A percentile compares a stretch with the other conserved stretches of the same genome.
These are phyloP conservation scores for Rhododendron ovatum DNA, from an alignment of 148 eudicot species.

Conservation along the genomic window DNA sequence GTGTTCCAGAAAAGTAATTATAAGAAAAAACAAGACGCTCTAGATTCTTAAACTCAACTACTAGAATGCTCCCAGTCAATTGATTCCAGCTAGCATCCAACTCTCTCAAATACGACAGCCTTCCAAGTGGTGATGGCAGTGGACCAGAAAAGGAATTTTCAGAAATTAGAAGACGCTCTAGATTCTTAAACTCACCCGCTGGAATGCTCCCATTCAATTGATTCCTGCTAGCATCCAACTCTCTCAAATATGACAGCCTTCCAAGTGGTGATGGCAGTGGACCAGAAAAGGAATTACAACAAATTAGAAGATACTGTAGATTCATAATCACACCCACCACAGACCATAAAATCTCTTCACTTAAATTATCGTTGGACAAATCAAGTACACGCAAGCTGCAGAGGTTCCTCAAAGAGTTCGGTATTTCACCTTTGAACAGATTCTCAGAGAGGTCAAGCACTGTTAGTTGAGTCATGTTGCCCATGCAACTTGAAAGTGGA, in stretches of 20 bases:
- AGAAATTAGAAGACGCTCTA: too few relatives aligned
- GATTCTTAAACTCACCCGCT: too few relatives aligned
- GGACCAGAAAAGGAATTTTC: too few relatives aligned
- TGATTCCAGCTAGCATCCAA: too few relatives aligned
- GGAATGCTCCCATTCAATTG: not conserved
- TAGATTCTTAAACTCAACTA: too few relatives aligned
- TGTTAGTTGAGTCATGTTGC: not conserved
- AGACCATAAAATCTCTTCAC: not conserved
- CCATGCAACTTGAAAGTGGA: not conserved
- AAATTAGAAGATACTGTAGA: not conserved
- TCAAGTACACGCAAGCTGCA: not conserved
- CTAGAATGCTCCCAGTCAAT: too few relatives aligned
- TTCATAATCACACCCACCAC: not conserved
- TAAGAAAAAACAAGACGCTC: too few relatives aligned
- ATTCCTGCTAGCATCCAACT: rapidly evolving
- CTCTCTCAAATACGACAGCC: too few relatives aligned
- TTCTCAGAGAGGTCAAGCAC: not conserved
- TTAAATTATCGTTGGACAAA: not conserved
- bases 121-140: too few relatives aligned
- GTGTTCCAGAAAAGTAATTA: too few relatives aligned
- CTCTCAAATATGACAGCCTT: not conserved
- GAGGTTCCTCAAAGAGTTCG: not conserved
- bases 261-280: not conserved
- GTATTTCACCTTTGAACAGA: too few relatives aligned
- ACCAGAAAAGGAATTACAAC: not conserved